Percentiles rank a stretch among this genome's conserved stretches.
Evolutionary conservation across 768 basidiomycete species (phyloP).

Genomic region (Pisolithus albus): DNA sequence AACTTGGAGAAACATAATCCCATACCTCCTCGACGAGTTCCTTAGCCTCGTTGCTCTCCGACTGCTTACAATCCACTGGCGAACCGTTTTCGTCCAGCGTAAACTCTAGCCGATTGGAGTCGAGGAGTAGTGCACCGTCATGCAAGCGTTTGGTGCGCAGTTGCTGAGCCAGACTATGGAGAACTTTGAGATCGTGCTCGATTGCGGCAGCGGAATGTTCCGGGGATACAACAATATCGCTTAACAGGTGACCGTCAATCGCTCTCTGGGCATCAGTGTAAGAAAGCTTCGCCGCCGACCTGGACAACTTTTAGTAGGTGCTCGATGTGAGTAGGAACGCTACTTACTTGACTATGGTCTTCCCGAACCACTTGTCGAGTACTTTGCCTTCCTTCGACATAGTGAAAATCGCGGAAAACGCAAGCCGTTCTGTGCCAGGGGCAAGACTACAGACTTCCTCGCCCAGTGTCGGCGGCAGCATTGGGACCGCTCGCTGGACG

Average conservation of each 20-base stretch:
- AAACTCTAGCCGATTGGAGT: slow-evolving; percentile 69
- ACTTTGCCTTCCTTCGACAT: slow-evolving; percentile 77
- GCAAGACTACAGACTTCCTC: slow-evolving; percentile 90
- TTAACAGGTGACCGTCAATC: slow-evolving; percentile 65
- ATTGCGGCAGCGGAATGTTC: slow-evolving; percentile 58
- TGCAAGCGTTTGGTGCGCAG: slow-evolving; percentile 69
- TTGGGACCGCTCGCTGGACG: slow-evolving; percentile 91
- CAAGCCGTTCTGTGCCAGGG: slow-evolving; percentile 82
- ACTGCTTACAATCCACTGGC: slow-evolving; percentile 71
- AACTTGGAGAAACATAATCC: slow-evolving; percentile 7
- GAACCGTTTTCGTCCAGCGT: slow-evolving; percentile 69
- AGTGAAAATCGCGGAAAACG: slow-evolving; percentile 87
- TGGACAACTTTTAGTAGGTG: slow-evolving; percentile 23
- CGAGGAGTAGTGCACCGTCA: slow-evolving; percentile 68
- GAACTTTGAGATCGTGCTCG: slow-evolving; percentile 65
- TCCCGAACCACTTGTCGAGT: slow-evolving; percentile 86
- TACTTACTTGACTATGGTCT: slow-evolving; percentile 80
- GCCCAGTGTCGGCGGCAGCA: slow-evolving; percentile 91
- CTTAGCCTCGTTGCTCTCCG: slow-evolving; percentile 65
- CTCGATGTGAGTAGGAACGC: background rate
- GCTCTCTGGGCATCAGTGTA: slow-evolving; percentile 78
- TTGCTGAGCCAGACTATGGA: slow-evolving; percentile 66
- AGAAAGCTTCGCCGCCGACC: slow-evolving; percentile 80
- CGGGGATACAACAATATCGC: slow-evolving; percentile 42
- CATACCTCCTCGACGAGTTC: slow-evolving; percentile 82